Base-by-base conservation (phyloP, 2,329 filamentous ascomycete genomes). In the Fusarium pseudocircinatum region DNA sequence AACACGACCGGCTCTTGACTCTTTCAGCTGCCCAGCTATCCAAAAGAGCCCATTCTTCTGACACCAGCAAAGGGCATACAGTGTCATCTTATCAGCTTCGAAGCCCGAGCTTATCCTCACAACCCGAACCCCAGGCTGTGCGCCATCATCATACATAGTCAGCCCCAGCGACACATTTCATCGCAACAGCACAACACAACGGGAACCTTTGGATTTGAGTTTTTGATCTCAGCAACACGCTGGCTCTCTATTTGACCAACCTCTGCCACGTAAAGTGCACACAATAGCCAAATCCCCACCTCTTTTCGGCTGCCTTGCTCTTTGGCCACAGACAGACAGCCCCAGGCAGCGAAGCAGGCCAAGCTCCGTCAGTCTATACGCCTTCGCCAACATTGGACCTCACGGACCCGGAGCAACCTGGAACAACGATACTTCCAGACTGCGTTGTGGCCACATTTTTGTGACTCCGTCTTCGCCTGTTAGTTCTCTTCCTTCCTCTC, bases 391-490 rank as follows among this genome's bases (percentile, higher is more conserved):
- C 56, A 49, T n/a, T 58, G 56, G 56, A 50, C 56, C 56, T 58
- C 42, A 60, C 67, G 66, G 65, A 50, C 52, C 70, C 66, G 60
- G 68, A 70, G 66, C 56, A 70, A 58, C 66, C 60, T 67, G 66
- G 70, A 73, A 67, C 49, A 70, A 52, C 40, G 60, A 53, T 60
- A 62, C 66, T 73, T 70, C 67, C 67, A 74, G 53, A 62, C 43
- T 66, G 60, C 64, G 24, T 54, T 56, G 58, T 72, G 71, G 43
- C 57, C 69, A 62, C 58, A 52, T 57, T 54, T 57, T 56, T 60
- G 57, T 49, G 49, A 63, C 53, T 36, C 49, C 24, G 47, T 37
- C 53, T 60, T 53, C 60, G 56, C 40, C 60, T 63, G 75, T 77
- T 47, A 76, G 75, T 76, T 44, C 26, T 64, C 50, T 56, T 37